A percentile compares a stretch with the other conserved stretches of the same genome.
phyloP scores from a whole-genome alignment of 108 stramenopile species.

The Cylindrotheca closterium region DNA sequence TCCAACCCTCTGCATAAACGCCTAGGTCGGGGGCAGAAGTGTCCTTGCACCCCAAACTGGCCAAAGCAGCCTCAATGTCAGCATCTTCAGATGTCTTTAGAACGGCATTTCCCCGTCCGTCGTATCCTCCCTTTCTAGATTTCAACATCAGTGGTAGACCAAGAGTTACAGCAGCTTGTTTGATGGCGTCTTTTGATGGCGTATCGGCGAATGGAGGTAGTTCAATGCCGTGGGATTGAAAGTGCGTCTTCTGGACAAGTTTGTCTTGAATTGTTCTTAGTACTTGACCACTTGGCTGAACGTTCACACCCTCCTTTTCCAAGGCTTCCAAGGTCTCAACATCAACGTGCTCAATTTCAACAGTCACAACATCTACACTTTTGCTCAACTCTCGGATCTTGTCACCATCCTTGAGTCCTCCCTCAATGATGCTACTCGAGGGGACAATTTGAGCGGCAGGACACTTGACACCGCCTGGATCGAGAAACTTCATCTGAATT shows the following conservation, averaged over 20 bases:
- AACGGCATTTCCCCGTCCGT: conserved; percentile 96
- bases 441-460: conserved; percentile 71
- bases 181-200: conserved; percentile 57
- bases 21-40: conserved; percentile 31
- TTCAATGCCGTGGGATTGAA: conserved; percentile 65
- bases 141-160: conserved; percentile 98
- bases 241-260: conserved; percentile 91
- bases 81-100: conserved; percentile 56
- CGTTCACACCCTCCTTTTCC: conserved; percentile 82
- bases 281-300: conserved; percentile 86
- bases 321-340: conserved; percentile 78
- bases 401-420: conserved; percentile 77
- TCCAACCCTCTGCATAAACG: conserved; percentile 96
- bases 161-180: conserved; percentile 56
- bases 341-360: conserved; percentile 99
- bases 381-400: conserved; percentile 68
- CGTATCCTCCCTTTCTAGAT: conserved; percentile 91
- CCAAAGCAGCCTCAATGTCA: conserved; percentile 55
- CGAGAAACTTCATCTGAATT: conserved; percentile 85
- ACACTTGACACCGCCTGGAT: conserved; percentile 62
- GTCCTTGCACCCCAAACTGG: conserved; percentile 46
- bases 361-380: conserved; percentile 89
- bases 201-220: conserved; percentile 70
- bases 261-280: conserved; percentile 96
- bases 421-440: conserved; percentile 61